These are phyloP conservation scores for Boletus rubropictus DNA, from an alignment of 768 basidiomycete genomes.

Conservation along the genomic window DNA sequence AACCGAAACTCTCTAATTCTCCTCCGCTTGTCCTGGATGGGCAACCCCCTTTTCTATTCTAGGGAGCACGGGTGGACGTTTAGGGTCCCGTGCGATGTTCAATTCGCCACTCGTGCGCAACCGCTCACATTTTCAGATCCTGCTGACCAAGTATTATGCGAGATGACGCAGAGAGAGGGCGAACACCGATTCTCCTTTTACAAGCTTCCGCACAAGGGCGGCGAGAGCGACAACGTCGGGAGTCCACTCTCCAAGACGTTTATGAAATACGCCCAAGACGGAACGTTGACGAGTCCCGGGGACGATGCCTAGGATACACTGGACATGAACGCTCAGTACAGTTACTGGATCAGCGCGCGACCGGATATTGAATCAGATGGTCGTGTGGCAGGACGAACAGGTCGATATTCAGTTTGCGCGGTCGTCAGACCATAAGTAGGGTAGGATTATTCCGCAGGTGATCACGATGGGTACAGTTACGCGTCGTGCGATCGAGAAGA, in stretches of 20 bases:
- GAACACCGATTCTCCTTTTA: slow-evolving; percentile 57
- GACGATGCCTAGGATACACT: slow-evolving; percentile 79
- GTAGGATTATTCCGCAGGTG: slow-evolving; percentile 92
- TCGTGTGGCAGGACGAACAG: slow-evolving; percentile 66
- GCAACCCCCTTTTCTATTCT: slow-evolving; percentile 79
- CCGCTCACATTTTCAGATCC: slow-evolving; percentile 57
- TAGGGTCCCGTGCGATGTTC: slow-evolving; percentile 52
- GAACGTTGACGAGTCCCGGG: slow-evolving; percentile 77
- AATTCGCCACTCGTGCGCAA: slow-evolving; percentile 41
- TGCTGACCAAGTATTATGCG: slow-evolving; percentile 53
- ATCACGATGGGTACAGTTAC: slow-evolving; percentile 99
- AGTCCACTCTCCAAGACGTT: slow-evolving; percentile 86
- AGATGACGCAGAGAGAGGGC: slow-evolving; percentile 38
- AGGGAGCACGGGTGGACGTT: slow-evolving; percentile 90
- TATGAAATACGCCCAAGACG: slow-evolving; percentile 81
- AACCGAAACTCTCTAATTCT: slow-evolving; percentile 81
- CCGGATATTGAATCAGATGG: slow-evolving; percentile 87
- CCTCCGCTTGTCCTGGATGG: slow-evolving; percentile 81
- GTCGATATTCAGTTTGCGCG: slow-evolving; percentile 48
- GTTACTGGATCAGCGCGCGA: slow-evolving; percentile 97
- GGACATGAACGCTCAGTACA: slow-evolving; percentile 89
- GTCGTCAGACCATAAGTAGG: slow-evolving; percentile 50
- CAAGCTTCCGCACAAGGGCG: slow-evolving; percentile 95
- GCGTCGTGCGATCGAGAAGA: slow-evolving; percentile 93
- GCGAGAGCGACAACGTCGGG: slow-evolving; percentile 92